Base-by-base conservation (phyloP, 371 early-diverging fungal genomes). In the Smittium mucronatum region DNA sequence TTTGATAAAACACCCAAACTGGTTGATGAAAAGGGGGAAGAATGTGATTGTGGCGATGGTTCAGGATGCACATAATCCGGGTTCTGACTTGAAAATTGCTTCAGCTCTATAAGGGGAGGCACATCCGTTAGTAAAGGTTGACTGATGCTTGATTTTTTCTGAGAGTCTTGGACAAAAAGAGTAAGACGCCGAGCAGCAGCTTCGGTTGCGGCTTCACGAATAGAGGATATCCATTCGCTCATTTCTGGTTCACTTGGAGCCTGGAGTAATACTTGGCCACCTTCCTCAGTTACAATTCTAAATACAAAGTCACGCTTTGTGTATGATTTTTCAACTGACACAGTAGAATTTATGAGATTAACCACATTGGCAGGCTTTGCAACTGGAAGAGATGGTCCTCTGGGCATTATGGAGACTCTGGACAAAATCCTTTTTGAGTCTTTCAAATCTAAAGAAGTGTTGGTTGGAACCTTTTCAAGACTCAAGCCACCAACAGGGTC, bases 261-360 rank as follows among this genome's bases (percentile, higher is more conserved):
- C 76, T 91, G 91, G 35, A 91, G 80, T 58, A 90, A 70, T 58
- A 85, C 87, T 77, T 91, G 89, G 0, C 86, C 89, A 15, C 91
- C 92, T 79, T 92, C 92, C 71, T 92, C 92, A 11, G 89, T 91
- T 28, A 89, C 85, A 67, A 92, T 80, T 58, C 89, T 87, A 73
- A 92, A 89, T 17, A 92, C 91, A 76, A 77, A 87, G 64, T 89
- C 88, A 25, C 90, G 84, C 69, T 88, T 88, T 0, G 86, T 82
- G 59, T 88, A 86, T 0, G 83, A 83, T 63, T 86, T 84, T 26
- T 88, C 90, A 2, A 88, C 83, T 1, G 86, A 84, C 2, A 86
- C 85, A 21, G 88, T 87, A 0, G 89, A 82, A 76, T 89, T 88
- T 74, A 91, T 89, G 57, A 91, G 78, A 69, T 88, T 91, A 76